Evolutionary conservation across 305 asterid species (phyloP).

Genomic region (Coffea humblotiana): DNA sequence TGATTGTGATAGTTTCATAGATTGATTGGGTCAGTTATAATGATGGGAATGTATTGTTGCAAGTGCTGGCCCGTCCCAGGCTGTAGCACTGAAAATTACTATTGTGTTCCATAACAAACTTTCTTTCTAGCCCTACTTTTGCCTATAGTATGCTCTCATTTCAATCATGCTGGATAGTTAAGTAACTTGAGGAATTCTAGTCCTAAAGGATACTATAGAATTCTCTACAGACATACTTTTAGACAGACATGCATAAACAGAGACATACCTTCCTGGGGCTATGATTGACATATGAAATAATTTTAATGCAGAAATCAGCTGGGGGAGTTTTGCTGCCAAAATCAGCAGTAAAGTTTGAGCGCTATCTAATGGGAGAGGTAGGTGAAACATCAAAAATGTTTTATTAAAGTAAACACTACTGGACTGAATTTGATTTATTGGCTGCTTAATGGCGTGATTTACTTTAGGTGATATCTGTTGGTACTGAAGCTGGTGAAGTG

Average conservation of each 20-base stretch:
- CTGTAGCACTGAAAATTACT: too few relatives aligned
- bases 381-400: slow-evolving; percentile 14
- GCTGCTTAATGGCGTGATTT: background rate
- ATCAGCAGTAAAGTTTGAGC: slow-evolving; percentile 83
- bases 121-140: background rate
- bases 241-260: background rate
- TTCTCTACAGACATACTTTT: background rate
- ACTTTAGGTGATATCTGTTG: slow-evolving; percentile 65
- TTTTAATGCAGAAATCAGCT: slow-evolving; percentile 70
- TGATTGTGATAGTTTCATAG: background rate
- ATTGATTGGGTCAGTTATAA: background rate
- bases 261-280: background rate
- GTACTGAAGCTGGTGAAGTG: slow-evolving; percentile 60
- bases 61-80: too few relatives aligned
- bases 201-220: background rate
- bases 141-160: background rate
- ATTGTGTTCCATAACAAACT: background rate
- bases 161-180: background rate
- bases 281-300: slow-evolving; percentile 4
- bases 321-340: slow-evolving; percentile 91
- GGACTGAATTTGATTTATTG: background rate
- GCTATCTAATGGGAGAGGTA: slow-evolving; percentile 88
- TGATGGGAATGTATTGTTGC: background rate
- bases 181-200: too few relatives aligned
- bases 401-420: background rate